Base-by-base conservation (phyloP, 2,329 filamentous ascomycete species). In the Neobulgaria alba region DNA sequence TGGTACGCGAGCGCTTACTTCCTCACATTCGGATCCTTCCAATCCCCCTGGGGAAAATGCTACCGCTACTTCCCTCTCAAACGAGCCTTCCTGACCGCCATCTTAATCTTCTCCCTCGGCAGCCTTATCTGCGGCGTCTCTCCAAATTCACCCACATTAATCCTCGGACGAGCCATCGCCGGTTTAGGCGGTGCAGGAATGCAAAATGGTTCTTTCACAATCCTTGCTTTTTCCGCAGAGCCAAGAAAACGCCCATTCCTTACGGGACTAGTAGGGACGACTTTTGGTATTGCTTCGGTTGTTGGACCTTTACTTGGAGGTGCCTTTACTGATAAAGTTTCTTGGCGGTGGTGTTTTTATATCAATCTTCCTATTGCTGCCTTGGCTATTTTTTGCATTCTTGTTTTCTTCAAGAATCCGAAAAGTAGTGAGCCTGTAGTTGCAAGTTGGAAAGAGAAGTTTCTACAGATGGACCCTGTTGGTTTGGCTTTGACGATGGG, bases 401-500 rank as follows among this genome's bases (percentile, higher is more conserved):
- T 26, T 26, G n/a, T n/a, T n/a, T n/a, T n/a, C n/a, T 62, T 66
- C 45, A 38, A 40, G 12, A 35, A 12, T 2, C 43, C 46, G 7
- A 33, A 37, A 20, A 14, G 20, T 33, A 10, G 20, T 10, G 16
- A 19, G 10, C 30, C 33, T 10, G 17, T 15, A 10, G 18, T 59
- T 40, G 57, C 63, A 2, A 51, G 62, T 2, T 48, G 65, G 5
- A 47, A 52, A 4, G 65, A 71, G 48, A 70, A 70, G 56, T 39
- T 71, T 14, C 54, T 63, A 0, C 66, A 72, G 48, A 65, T 73
- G 58, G 71, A 74, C 43, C 59, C 65, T 4, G 39, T 64, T 3
- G 71, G 69, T 2, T 60, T 63, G 4, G 50, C 61, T 12, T 49
- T 71, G 19, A 57, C 73, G 29, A 66, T 73, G 62, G 58, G 59